Conservation (phyloP, 2,329 filamentous ascomycete genomes). For the Ascochyta lentis region DNA sequence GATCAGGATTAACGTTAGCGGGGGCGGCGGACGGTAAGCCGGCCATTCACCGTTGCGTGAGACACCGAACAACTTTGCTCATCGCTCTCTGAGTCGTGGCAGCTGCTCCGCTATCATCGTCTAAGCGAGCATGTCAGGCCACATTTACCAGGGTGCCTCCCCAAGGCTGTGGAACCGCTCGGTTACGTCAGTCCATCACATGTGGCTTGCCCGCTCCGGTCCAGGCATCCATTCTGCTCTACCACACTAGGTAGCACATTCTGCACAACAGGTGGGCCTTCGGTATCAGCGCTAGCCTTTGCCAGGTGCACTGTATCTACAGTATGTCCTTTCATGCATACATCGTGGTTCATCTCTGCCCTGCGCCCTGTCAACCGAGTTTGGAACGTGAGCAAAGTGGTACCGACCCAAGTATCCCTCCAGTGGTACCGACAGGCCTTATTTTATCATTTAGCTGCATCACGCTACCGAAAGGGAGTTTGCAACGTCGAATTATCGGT, state of each 20-base stretch:
- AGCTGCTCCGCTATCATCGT: slow-evolving; percentile 10
- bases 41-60: slow-evolving; percentile 15
- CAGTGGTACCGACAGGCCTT: slow-evolving; percentile 1
- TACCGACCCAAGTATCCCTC: slow-evolving; percentile 4
- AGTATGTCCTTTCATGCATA: not conserved
- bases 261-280: too few species aligned
- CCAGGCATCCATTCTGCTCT: slow-evolving; percentile 5
- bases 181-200: slow-evolving; percentile 17
- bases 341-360: not conserved
- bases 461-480: not conserved
- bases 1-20: slow-evolving; percentile 19
- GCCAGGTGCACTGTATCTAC: too few species aligned
- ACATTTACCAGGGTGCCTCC: slow-evolving; percentile 8
- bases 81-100: slow-evolving; percentile 8
- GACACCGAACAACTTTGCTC: slow-evolving; percentile 6
- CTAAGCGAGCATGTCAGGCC: slow-evolving; percentile 16
- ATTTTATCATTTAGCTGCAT: not conserved
- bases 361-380: slow-evolving; percentile 9
- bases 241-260: not conserved
- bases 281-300: too few species aligned
- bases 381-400: slow-evolving; percentile 4
- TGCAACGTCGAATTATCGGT: slow-evolving; percentile 9
- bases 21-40: slow-evolving; percentile 12
- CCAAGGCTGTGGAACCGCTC: slow-evolving; percentile 14
- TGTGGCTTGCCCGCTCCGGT: slow-evolving; percentile 8